Evolutionary conservation across 2,329 filamentous ascomycete species (phyloP), one percentile per base, ranked within the genome.

Genomic region (Thelonectria blattea): DNA sequence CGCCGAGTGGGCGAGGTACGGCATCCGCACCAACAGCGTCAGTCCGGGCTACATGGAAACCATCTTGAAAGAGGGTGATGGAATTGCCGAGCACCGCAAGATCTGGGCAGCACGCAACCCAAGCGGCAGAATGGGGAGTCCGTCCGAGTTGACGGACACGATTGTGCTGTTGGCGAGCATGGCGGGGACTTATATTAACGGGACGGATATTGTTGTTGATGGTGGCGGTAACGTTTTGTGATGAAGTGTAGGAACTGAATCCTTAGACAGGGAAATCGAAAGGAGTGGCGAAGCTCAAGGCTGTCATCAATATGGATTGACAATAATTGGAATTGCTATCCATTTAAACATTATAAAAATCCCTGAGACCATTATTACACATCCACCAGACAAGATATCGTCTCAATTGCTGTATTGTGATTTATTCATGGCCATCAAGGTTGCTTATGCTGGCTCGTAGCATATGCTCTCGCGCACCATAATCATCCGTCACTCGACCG

Each of bases 41-140:
- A 86, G 83, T 37, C 90, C 90, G 0, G 90, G 90, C 1, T 92
- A 93, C 65, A 91, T 92, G 86, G 89, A 91, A 67, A 91, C 89
- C 0, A 85, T 91, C 14, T 74, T 92, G 47, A 92, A 92, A 68
- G 86, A 88, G 59, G 88, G 88, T 0, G 80, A 83, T 9, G 84
- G 83, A 1, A 71, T 90, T 43, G 79, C 80, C 7, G 78, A 79
- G 37, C 80, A 81, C 42, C 78, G 83, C 54, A 77, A 76, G 22
- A 79, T 82, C 3, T 90, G 88, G 88, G 79, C 79, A 18, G 75
- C 75, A 17, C 78, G 85, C 52, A 86, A 87, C 69, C 88, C 88
- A 0, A 83, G 83, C 75, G 86, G 87, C 0, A 76, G 88, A 24
- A 90, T 91, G 86, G 88, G 87, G 0, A 69, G 78, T 59, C 84